These are phyloP conservation scores for Protomyces inundatus DNA, from an alignment of 1,139 yeast species.

Conservation along the genomic window DNA sequence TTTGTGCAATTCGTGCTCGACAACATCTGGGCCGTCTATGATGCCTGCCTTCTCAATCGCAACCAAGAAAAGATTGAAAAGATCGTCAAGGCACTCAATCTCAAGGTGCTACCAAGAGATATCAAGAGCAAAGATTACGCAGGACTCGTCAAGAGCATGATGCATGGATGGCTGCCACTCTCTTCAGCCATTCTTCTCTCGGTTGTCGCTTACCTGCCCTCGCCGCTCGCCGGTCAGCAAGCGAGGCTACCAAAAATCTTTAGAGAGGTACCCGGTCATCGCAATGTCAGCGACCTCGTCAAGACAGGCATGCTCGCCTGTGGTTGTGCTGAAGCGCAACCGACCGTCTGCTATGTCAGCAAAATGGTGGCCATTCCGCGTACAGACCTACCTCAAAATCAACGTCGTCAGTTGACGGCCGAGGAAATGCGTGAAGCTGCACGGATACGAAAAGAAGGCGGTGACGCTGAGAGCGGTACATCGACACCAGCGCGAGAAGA, in stretches of 20 bases:
- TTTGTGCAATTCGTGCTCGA: slow-evolving; percentile 85
- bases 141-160: slow-evolving; percentile 57
- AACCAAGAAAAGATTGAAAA: slow-evolving; percentile 68
- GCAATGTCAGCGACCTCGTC: slow-evolving; percentile 49
- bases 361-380: slow-evolving; percentile 82
- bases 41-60: slow-evolving; percentile 58
- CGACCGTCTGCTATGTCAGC: slow-evolving; percentile 77
- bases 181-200: slow-evolving; percentile 78
- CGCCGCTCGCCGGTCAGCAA: slow-evolving; percentile 70
- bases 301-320: slow-evolving; percentile 59
- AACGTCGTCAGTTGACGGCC: slow-evolving; percentile 34
- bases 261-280: slow-evolving; percentile 51
- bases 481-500: slow-evolving; percentile 29
- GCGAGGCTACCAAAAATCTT: slow-evolving; percentile 65
- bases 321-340: slow-evolving; percentile 48
- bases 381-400: slow-evolving; percentile 66
- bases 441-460: slow-evolving; percentile 49
- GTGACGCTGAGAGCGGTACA: neutral
- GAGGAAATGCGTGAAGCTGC: slow-evolving; percentile 58
- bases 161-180: slow-evolving; percentile 93
- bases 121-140: slow-evolving; percentile 72
- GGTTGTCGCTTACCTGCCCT: slow-evolving; percentile 78
- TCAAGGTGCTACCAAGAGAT: slow-evolving; percentile 70
- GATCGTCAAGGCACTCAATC: slow-evolving; percentile 63
- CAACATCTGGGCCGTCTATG: slow-evolving; percentile 88